Conservation (phyloP, 257 asterid genomes). For the Scutellaria baicalensis region DNA sequence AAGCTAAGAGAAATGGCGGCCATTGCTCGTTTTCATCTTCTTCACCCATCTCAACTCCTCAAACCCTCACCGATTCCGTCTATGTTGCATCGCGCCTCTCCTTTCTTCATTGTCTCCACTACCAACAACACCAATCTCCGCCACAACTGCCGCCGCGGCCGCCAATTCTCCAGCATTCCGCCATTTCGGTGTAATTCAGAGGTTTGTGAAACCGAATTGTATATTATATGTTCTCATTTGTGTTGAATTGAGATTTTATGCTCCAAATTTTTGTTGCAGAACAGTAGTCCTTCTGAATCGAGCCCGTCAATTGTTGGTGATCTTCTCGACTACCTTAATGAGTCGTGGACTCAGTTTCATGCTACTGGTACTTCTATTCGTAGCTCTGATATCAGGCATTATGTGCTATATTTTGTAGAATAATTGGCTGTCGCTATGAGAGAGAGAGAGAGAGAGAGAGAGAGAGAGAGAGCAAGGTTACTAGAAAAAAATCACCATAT, state of each 20-base stretch:
- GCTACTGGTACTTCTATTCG: constrained; percentile 63
- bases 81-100: constrained; percentile 20
- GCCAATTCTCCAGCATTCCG: constrained; percentile 34
- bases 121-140: constrained; percentile 5
- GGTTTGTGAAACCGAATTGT: constrained; percentile 21
- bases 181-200: constrained; percentile 38
- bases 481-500: not conserved
- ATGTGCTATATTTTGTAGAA: not conserved
- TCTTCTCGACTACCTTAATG: constrained; percentile 87
- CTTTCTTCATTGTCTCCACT: constrained; percentile 14
- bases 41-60: constrained; percentile 36
- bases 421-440: too few species aligned
- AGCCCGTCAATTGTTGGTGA: constrained; percentile 66
- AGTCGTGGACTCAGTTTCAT: constrained; percentile 97
- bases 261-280: constrained; percentile 33
- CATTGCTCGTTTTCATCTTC: constrained; percentile 46
- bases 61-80: constrained; percentile 31
- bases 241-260: not conserved
- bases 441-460: too few species aligned
- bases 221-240: not conserved
- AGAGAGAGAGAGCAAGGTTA: too few species aligned
- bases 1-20: constrained; percentile 42
- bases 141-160: constrained; percentile 21
- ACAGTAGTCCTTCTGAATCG: constrained; percentile 29
- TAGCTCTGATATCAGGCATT: not conserved